These are phyloP conservation scores for Wickerhamiella bombiphila DNA, from an alignment of 805 yeast species.

Conservation along the genomic window DNA sequence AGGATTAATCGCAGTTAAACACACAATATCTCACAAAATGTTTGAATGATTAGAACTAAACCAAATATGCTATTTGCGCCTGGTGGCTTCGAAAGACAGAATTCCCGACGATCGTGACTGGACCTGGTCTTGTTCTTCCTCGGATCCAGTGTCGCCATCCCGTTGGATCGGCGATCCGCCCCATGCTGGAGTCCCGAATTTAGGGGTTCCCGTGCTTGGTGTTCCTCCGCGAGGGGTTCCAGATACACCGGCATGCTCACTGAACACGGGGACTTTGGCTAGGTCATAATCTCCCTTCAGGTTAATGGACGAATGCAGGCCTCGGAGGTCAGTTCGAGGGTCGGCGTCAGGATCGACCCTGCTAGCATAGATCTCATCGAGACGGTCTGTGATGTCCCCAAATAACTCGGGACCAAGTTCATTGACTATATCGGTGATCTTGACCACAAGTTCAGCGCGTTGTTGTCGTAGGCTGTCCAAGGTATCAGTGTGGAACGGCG, in stretches of 20 bases:
- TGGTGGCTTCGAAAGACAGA: background rate
- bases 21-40: too few species aligned
- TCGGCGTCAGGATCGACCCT: slow-evolving; percentile 7
- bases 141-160: too few species aligned
- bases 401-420: slow-evolving; percentile 69
- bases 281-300: slow-evolving; percentile 16
- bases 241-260: too few species aligned
- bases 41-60: too few species aligned
- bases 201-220: too few species aligned
- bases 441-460: slow-evolving; percentile 48
- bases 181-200: too few species aligned
- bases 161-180: too few species aligned
- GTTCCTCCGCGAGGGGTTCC: background rate
- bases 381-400: slow-evolving; percentile 51
- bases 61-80: too few species aligned
- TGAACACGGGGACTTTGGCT: slow-evolving; percentile 17
- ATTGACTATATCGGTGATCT: slow-evolving; percentile 69
- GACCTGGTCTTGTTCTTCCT: too few species aligned
- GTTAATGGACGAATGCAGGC: slow-evolving; percentile 11
- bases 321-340: slow-evolving; percentile 17
- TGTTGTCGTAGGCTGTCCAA: slow-evolving; percentile 41
- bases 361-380: slow-evolving; percentile 13
- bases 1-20: slow-evolving; percentile 57
- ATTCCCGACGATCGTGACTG: too few species aligned
- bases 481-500: slow-evolving; percentile 26